Evolutionary conservation across 805 yeast species (phyloP), one percentile per base, ranked within the genome.

Genomic region (Lachancea fermentati): DNA sequence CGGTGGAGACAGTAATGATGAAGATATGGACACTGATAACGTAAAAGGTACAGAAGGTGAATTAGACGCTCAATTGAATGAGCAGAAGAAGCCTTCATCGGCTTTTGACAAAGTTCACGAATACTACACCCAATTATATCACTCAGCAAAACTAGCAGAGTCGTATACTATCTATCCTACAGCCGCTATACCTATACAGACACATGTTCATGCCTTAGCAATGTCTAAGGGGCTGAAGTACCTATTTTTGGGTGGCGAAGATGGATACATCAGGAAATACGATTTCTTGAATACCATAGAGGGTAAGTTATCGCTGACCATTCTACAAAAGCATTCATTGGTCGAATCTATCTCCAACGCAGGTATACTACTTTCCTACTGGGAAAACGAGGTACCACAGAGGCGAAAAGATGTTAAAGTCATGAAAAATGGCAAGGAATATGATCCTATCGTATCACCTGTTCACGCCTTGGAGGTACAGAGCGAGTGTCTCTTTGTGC

Each of bases 301-400:
- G 53, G 97, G 97, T 13, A 84, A 83, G 50, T 69, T 82, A 5
- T 91, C 93, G 4, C 67, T 93, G 38, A 91, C 97, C 0, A 85
- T 88, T 45, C 87, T 95, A 2, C 98, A 93, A 60, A 78, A 78
- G 54, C 97, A 93, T 60, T 83, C 85, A 36, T 69, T 88, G 36
- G 87, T 87, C 17, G 98, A 93, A 58, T 76, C 93, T 1, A 76
- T 93, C 24, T 74, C 83, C 6, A 81, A 83, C 54, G 93, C 88
- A 0, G 98, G 97, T 5, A 81, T 86, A 4, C 64, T 89, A 4
- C 57, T 73, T 12, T 81, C 93, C 0, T 91, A 87, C 65, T 93
- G 97, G 96, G 97, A 91, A 56, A 93, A 93, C 61, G 97, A 93
- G 64, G 85, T 88, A 53, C 97, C 97, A 0, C 67, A 77, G 55